phyloP scores from a whole-genome alignment of 306 rosid genomes.

The Quercus agrifolia region DNA sequence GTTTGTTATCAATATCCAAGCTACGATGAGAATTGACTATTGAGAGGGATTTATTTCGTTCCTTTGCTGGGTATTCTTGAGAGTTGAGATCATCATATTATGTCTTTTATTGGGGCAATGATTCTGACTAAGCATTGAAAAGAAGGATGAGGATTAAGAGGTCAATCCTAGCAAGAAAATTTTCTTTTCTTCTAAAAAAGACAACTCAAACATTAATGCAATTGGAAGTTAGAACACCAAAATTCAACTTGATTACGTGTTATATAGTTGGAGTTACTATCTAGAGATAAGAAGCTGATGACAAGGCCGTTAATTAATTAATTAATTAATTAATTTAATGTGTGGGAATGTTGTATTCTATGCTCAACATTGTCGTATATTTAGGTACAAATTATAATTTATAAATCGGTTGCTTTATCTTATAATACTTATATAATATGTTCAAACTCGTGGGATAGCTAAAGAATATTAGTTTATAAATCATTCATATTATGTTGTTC shows the following conservation, averaged over 20 bases:
- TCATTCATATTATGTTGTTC: too few species aligned
- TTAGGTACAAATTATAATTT: too few species aligned
- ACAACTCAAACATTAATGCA: too few species aligned
- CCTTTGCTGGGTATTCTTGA: neutral
- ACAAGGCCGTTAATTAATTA: too few species aligned
- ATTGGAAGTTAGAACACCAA: neutral
- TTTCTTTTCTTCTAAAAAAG: too few species aligned
- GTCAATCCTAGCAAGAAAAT: neutral
- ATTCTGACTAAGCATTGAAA: neutral
- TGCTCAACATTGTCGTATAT: too few species aligned
- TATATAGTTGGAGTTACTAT: neutral
- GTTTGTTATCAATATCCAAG: neutral
- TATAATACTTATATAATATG: too few species aligned
- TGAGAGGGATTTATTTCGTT: neutral
- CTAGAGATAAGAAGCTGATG: neutral
- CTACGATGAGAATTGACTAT: neutral
- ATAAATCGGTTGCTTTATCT: too few species aligned
- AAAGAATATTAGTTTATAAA: too few species aligned
- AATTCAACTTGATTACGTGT: conserved; percentile 6
- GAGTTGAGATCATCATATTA: neutral
- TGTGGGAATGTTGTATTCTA: too few species aligned
- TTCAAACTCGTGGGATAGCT: too few species aligned
- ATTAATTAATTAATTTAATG: too few species aligned
- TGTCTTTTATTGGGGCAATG: neutral
- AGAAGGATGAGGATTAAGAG: neutral